Evolutionary conservation across 2,329 filamentous ascomycete species (phyloP).

Genomic region (Paraphoma sp.): DNA sequence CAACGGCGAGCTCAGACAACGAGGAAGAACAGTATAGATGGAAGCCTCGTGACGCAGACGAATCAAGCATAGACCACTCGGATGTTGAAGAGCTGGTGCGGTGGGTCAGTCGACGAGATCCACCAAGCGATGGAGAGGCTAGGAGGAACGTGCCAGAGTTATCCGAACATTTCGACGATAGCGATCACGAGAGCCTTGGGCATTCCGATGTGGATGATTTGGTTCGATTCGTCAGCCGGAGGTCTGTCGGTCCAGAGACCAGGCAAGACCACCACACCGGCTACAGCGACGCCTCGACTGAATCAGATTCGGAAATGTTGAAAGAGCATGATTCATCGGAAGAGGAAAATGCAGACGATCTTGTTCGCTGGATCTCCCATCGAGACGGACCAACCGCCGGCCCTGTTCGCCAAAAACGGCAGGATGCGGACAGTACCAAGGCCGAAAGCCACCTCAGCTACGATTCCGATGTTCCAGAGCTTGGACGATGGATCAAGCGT

Average conservation of each 20-base stretch:
- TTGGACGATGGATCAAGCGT: slow-evolving; percentile 26
- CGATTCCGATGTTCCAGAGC: slow-evolving; percentile 32
- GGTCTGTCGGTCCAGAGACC: slow-evolving; percentile 6
- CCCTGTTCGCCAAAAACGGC: slow-evolving; percentile 17
- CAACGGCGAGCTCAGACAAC: slow-evolving; percentile 30
- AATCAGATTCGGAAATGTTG: slow-evolving; percentile 31
- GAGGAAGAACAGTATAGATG: slow-evolving; percentile 17
- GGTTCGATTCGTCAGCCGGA: slow-evolving; percentile 33
- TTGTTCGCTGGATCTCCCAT: slow-evolving; percentile 33
- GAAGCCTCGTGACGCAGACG: slow-evolving; percentile 17
- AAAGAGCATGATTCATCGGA: slow-evolving; percentile 13
- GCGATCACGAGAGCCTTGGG: slow-evolving; percentile 36
- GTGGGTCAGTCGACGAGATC: slow-evolving; percentile 41
- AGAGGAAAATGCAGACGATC: slow-evolving; percentile 28
- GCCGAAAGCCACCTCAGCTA: slow-evolving; percentile 8
- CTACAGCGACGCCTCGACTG: slow-evolving; percentile 39
- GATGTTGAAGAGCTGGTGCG: slow-evolving; percentile 43
- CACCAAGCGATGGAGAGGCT: slow-evolving; percentile 36
- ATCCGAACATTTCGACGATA: slow-evolving; percentile 20
- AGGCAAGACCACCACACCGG: slow-evolving; percentile 11
- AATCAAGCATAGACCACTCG: slow-evolving; percentile 37
- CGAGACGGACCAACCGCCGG: slow-evolving; percentile 29
- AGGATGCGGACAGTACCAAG: slow-evolving; percentile 10
- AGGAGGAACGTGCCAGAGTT: slow-evolving; percentile 1
- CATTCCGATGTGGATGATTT: slow-evolving; percentile 42